These are phyloP conservation scores for Aspergillus tanneri DNA, from an alignment of 2,329 filamentous ascomycete species.

Conservation along the genomic window DNA sequence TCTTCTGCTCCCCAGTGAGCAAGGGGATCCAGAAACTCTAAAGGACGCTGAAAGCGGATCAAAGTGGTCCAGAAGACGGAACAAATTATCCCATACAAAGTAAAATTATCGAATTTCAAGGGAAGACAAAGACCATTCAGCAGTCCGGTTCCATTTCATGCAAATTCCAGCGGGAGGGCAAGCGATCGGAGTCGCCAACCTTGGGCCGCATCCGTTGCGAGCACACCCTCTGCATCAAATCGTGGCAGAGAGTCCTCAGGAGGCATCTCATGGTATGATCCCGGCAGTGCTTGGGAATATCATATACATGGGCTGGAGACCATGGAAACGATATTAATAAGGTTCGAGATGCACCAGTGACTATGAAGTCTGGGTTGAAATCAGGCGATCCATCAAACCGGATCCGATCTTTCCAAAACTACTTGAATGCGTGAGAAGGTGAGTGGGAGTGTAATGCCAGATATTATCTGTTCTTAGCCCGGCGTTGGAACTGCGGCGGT, in stretches of 20 bases:
- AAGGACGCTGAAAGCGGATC: slow-evolving; percentile 43
- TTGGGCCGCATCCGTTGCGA: slow-evolving; percentile 32
- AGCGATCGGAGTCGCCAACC: slow-evolving; percentile 58
- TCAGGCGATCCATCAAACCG: slow-evolving; percentile 42
- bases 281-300: slow-evolving; percentile 51
- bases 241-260: slow-evolving; percentile 37
- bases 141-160: slow-evolving; percentile 49
- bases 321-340: slow-evolving; percentile 56
- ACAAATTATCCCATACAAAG: slow-evolving; percentile 46
- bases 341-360: slow-evolving; percentile 51
- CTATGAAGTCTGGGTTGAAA: slow-evolving; percentile 54
- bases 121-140: slow-evolving; percentile 58
- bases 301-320: slow-evolving; percentile 50
- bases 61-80: slow-evolving; percentile 52
- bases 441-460: slow-evolving; percentile 31
- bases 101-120: slow-evolving; percentile 59
- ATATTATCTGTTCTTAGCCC: slow-evolving; percentile 6
- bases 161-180: slow-evolving; percentile 55
- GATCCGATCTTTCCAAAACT: slow-evolving; percentile 53
- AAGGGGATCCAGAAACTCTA: slow-evolving; percentile 54
- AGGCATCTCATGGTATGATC: slow-evolving; percentile 37
- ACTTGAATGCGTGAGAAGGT: slow-evolving; percentile 47
- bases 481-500: background rate
- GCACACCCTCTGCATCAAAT: slow-evolving; percentile 41
- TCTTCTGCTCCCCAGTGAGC: slow-evolving; percentile 40